These are phyloP conservation scores for Phytopythium mirpurense DNA, from an alignment of 352 stramenopile genomes.

Conservation along the genomic window DNA sequence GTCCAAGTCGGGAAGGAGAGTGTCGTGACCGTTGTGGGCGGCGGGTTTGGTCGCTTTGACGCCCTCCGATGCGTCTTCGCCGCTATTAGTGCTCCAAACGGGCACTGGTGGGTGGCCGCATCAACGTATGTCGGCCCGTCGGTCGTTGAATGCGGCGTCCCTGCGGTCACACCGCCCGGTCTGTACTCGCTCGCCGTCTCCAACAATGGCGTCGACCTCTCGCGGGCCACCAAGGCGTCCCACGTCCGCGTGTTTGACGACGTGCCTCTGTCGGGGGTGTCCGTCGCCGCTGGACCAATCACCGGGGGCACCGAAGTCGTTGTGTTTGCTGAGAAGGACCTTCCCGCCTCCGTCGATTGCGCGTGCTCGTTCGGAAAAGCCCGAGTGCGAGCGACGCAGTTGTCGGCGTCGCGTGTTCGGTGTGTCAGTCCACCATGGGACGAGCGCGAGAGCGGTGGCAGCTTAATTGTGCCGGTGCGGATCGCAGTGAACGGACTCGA, in stretches of 20 bases:
- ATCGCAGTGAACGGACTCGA: constrained; percentile 23
- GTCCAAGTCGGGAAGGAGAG: constrained; percentile 11
- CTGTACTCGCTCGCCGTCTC: constrained; percentile 21
- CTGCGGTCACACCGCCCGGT: constrained; percentile 5
- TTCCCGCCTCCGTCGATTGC: constrained; percentile 12
- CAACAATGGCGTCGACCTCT: constrained; percentile 30
- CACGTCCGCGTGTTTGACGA: constrained; percentile 13
- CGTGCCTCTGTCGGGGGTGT: constrained; percentile 10
- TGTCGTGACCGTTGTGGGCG: constrained; percentile 18
- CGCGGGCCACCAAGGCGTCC: background rate
- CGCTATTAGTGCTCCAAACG: background rate
- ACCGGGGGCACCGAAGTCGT: constrained; percentile 26
- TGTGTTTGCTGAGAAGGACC: constrained; percentile 15
- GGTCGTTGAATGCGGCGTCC: constrained; percentile 27
- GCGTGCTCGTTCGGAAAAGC: constrained; percentile 25
- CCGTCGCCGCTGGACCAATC: constrained; percentile 15
- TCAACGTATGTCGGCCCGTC: constrained; percentile 17
- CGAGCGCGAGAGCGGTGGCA: constrained; percentile 3
- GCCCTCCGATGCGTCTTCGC: constrained; percentile 16
- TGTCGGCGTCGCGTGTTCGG: constrained; percentile 16
- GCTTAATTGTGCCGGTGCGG: constrained; percentile 15
- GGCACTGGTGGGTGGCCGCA: background rate
- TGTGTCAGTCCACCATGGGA: constrained; percentile 33
- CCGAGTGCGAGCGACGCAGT: constrained; percentile 11
- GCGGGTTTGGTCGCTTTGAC: constrained; percentile 15